Base-by-base conservation (phyloP, 176 grass and related monocot genomes). In the Aegilops sharonensis region DNA sequence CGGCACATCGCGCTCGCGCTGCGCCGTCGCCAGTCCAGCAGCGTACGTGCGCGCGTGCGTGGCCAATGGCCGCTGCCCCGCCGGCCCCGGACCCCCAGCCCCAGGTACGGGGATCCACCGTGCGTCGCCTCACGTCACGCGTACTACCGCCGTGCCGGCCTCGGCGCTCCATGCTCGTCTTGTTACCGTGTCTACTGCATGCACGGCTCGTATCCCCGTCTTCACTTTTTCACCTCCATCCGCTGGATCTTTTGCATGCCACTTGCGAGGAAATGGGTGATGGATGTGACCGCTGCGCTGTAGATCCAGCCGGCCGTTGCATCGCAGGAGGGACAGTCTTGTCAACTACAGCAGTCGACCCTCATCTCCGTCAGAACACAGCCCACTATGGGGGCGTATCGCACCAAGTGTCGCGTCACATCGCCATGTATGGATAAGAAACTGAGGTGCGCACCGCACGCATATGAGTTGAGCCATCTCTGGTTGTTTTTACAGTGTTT, bases 1-100 rank as follows among this genome's bases (percentile, higher is more conserved):
- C 59, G 77, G 82, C 88, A 89, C 77, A 45, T 9, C 56, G 17
- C 39, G 54, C 68, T 29, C 72, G 21, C 72, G 13, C 72, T 29
- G 70, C 47, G 15, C 50, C 50, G 15, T 54, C 54, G 56, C 56
- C 56, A 59, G 56, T 59, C 7, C 56, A 9, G 18, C 71, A 25
- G 3, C 36, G 36, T 72, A 39, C 69, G 77, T 25, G 36, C 77
- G 34, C 21, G 54, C 30, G 34, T 79, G 10, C 73, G 36, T 34
- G 21, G 1, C 75, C 30, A 18, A 78, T 59, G 48, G n/a, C 56
- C 56, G 56, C 20, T 59, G 56, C 61, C 61, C 21, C 3, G 21
- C 57, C 56, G 18, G n/a, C 3, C 30, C 30, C 65, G 14, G 29
- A 14, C 29, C 65, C 65, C 36, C 34, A 35, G 34, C 34, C 45